phyloP scores from a whole-genome alignment of 257 asterid genomes.

The Vinca minor region DNA sequence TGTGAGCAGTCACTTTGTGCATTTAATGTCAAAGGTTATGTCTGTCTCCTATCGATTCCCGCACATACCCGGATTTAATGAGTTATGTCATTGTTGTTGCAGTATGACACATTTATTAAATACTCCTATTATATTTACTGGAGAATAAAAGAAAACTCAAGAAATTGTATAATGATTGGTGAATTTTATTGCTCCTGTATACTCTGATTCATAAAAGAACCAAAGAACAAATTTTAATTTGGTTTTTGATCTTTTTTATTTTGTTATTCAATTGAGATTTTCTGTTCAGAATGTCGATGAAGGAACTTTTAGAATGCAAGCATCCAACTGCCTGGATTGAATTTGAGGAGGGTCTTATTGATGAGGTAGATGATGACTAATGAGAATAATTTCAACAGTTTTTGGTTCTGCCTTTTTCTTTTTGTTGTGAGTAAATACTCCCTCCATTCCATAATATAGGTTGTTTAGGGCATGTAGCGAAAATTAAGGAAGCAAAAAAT shows the following conservation, averaged over 20 bases:
- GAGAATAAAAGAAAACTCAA: background rate
- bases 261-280: conserved; percentile 21
- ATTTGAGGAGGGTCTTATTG: conserved; percentile 75
- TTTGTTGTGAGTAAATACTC: background rate
- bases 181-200: background rate
- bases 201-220: background rate
- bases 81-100: too few relatives aligned
- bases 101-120: background rate
- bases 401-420: background rate
- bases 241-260: background rate
- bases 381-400: background rate
- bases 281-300: conserved; percentile 71
- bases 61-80: too few relatives aligned
- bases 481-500: too few relatives aligned
- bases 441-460: too few relatives aligned
- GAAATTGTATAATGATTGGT: background rate
- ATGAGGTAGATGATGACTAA: conserved; percentile 50
- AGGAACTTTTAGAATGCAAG: conserved; percentile 82
- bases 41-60: too few relatives aligned
- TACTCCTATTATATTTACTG: background rate
- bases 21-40: too few relatives aligned
- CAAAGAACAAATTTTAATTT: background rate
- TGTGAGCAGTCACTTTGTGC: too few relatives aligned
- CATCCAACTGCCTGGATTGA: conserved; percentile 93
- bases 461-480: too few relatives aligned